Conservation (phyloP, 148 eudicot genomes). For the Rhododendron ferrugineum region DNA sequence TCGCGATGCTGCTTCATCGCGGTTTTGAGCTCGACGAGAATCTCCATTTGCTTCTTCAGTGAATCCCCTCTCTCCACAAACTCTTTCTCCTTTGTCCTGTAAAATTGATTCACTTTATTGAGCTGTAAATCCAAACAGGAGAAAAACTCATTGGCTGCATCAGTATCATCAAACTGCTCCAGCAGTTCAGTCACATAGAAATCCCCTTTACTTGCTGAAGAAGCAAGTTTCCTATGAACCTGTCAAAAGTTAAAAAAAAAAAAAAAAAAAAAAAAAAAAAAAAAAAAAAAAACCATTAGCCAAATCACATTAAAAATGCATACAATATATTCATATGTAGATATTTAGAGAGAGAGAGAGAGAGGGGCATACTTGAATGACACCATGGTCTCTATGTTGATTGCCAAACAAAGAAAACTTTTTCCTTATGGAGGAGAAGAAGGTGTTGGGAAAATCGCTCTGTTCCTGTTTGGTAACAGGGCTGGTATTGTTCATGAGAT, state of each 20-base stretch:
- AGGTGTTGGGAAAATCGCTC: slow-evolving; percentile 22
- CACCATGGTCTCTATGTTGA: slow-evolving; percentile 35
- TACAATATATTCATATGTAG: too few species aligned
- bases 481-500: slow-evolving; percentile 22
- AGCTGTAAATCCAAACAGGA: slow-evolving; percentile 72
- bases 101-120: slow-evolving; percentile 91
- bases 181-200: slow-evolving; percentile 76
- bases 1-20: slow-evolving; percentile 37
- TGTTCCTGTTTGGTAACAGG: slow-evolving; percentile 21
- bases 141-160: slow-evolving; percentile 74
- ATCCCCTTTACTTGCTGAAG: slow-evolving; percentile 54
- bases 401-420: slow-evolving; percentile 44
- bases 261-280: too few species aligned
- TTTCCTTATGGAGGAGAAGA: slow-evolving; percentile 45
- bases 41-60: slow-evolving; percentile 67
- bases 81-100: slow-evolving; percentile 64
- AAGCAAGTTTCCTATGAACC: slow-evolving; percentile 75
- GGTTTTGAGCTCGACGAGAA: slow-evolving; percentile 50
- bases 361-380: slow-evolving; percentile 58
- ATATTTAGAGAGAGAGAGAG: slow-evolving; percentile 1
- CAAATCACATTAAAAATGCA: slow-evolving; percentile 5
- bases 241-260: slow-evolving; percentile 10
- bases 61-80: slow-evolving; percentile 75
- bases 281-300: slow-evolving; percentile 11
- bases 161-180: slow-evolving; percentile 68